These are phyloP conservation scores for Aspergillus hiratsukae DNA, from an alignment of 2,329 filamentous ascomycete genomes.

Conservation along the genomic window DNA sequence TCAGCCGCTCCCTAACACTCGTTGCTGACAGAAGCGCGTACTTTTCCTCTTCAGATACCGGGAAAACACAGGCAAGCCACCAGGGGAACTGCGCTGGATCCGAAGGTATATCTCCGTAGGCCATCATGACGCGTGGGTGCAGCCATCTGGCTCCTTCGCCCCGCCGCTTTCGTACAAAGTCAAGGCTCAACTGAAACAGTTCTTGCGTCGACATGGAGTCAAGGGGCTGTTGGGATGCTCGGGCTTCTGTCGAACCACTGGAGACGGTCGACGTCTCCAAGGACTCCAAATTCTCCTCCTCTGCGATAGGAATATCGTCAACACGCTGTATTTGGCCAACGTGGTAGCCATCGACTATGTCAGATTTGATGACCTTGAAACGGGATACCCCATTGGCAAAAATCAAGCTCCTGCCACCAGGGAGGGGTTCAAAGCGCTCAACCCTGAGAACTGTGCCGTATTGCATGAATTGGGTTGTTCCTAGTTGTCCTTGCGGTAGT, in stretches of 20 bases:
- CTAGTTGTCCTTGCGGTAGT: conserved; percentile 51
- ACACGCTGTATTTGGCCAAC: conserved; percentile 72
- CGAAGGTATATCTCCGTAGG: conserved; percentile 72
- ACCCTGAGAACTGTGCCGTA: conserved; percentile 78
- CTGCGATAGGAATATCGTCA: conserved; percentile 74
- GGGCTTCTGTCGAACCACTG: conserved; percentile 16
- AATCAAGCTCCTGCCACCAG: conserved; percentile 76
- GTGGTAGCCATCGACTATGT: conserved; percentile 70
- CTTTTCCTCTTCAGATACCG: conserved; percentile 72
- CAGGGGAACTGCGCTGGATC: conserved; percentile 78
- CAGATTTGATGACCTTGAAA: conserved; percentile 63
- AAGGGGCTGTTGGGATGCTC: conserved; percentile 26
- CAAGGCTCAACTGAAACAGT: conserved; percentile 60
- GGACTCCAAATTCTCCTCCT: conserved; percentile 74
- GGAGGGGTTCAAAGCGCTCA: conserved; percentile 65
- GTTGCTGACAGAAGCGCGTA: conserved; percentile 68
- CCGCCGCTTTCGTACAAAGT: conserved; percentile 67
- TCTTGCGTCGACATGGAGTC: conserved; percentile 62
- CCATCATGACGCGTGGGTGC: conserved; percentile 63
- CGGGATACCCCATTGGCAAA: conserved; percentile 72
- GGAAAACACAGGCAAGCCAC: conserved; percentile 83
- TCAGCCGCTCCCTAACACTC: conserved; percentile 75
- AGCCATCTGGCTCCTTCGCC: conserved; percentile 69
- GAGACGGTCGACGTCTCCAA: conserved; percentile 51
- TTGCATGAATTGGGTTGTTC: conserved; percentile 57